Base-by-base conservation (phyloP, 2,329 filamentous ascomycete genomes). In the Trichoderma afroharzianum region DNA sequence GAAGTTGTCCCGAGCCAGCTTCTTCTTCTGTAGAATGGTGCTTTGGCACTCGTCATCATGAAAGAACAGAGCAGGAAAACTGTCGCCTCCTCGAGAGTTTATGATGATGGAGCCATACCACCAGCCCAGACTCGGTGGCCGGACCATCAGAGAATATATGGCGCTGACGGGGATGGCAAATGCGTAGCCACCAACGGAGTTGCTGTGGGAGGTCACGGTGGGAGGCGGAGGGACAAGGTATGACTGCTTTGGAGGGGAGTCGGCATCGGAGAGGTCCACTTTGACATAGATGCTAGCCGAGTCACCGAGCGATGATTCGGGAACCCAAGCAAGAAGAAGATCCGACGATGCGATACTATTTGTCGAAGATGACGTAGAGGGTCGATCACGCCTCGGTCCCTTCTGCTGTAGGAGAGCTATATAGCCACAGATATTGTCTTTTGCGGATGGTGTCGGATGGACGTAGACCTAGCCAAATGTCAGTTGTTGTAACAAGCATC, bases 101-200 rank as follows among this genome's bases (percentile, higher is more conserved):
- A 99, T 93, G 71, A 99, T 92, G 32, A 99, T 83, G 74, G 94
- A 97, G 39, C 96, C 96, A 80, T 97, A 98, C 96, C 96, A 99
- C 97, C 96, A 99, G 18, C 96, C 97, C 8, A 97, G 83, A 79
- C 94, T 98, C 6, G 96, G 97, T 4, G 95, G 95, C 2, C 96
- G 90, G 50, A 99, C 91, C 8, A 97, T 86, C 6, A 99, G 86
- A 32, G 93, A 97, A 82, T 97, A 99, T 73, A 99, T 91, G 74
- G 95, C 93, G 75, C 90, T 93, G 33, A 98, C 88, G 1, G 96
- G 96, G 6, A 99, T 88, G 1, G 95, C 94, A 79, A 99, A 99
- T 1, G 96, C 90, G 79, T 97, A 98, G 62, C 92, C 89, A 4
- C 95, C 95, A 63, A 90, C 84, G 0, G 92, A 88, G 58, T 88